Evolutionary conservation across 768 basidiomycete species (phyloP), one percentile per base, ranked within the genome.

Genomic region (Serendipita sp.): DNA sequence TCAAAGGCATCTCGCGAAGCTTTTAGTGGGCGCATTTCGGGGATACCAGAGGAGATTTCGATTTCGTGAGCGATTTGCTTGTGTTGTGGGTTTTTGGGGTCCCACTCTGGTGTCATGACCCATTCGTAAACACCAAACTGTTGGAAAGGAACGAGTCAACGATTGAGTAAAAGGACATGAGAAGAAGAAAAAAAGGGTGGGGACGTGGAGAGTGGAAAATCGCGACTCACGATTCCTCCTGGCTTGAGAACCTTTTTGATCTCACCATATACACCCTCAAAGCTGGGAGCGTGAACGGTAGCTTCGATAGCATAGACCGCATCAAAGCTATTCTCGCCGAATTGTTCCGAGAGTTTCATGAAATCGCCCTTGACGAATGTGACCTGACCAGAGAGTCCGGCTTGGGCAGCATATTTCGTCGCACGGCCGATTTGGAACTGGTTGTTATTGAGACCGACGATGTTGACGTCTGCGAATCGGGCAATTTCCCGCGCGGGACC

Each of bases 101-200:
- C 88, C 90, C 94, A 94, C 2, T 75, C 73, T 74, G 97, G 93
- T 18, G 96, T 97, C 96, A 99, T 97, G 75, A 85, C 86, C 95
- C 95, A 99, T 74, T 98, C 96, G 75, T 98, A 99, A 44, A 98
- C 89, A 71, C 94, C 95, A 74, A 96, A 96, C 89, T 94, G 67
- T 0, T 45, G 30, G 36, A 66, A 7, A 62, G 44, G 48, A 36
- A 54, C 66, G 2, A 66, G 68, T 67, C 1, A 56, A n/a, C 38
- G n/a, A 62, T 28, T 30, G 45, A 23, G 28, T 52, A 3, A 56
- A 3, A 3, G 3, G 3, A 63, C 32, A 3, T 41, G 15, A 18
- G 1, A 5, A 41, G 1, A 41, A 5, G 1, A 13, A 41, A 2
- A 13, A 41, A 41, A 41, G 1, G 38, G 13, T 7, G 45, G 13